Percentiles rank a stretch among this genome's conserved stretches.
These are phyloP conservation scores for Boletellus dicymbophilus DNA, from an alignment of 1,284 basidiomycete genomes.

Conservation along the genomic window DNA sequence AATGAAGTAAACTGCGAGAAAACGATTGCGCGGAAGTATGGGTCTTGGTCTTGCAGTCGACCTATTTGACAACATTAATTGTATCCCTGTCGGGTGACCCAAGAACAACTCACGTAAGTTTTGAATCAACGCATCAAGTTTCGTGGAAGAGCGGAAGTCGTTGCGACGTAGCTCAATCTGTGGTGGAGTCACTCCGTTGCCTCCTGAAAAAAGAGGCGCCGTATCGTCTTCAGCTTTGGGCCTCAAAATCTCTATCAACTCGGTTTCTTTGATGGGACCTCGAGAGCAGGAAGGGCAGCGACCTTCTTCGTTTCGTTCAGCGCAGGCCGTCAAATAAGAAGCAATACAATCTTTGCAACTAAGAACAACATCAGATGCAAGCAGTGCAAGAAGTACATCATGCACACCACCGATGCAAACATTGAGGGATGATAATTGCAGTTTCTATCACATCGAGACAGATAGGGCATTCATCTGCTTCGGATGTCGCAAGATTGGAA, in stretches of 20 bases:
- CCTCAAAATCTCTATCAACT: constrained; percentile 66
- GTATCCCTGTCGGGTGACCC: not conserved
- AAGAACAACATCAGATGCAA: constrained; percentile 3
- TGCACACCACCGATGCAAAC: constrained; percentile 75
- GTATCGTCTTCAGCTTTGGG: constrained; percentile 28
- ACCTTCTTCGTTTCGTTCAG: constrained; percentile 65
- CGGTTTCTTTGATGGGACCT: constrained; percentile 68
- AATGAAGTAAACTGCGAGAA: constrained; percentile 90
- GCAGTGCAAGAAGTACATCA: not conserved
- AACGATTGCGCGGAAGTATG: constrained; percentile 81
- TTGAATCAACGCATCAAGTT: constrained; percentile 73
- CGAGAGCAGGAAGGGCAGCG: constrained; percentile 72
- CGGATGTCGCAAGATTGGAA: constrained; percentile 46
- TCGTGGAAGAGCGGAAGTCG: constrained; percentile 87
- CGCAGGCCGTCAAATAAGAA: constrained; percentile 62
- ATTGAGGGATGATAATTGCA: constrained; percentile 73
- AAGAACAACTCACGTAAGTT: constrained; percentile 55
- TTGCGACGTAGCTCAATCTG: constrained; percentile 70
- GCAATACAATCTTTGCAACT: constrained; percentile 88
- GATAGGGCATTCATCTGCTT: constrained; percentile 73
- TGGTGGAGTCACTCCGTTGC: constrained; percentile 34
- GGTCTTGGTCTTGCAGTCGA: constrained; percentile 68
- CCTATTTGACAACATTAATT: constrained; percentile 38
- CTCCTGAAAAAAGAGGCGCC: not conserved
- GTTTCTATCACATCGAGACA: constrained; percentile 78